Base-by-base conservation (phyloP, 257 asterid genomes). In the Sherardia arvensis region DNA sequence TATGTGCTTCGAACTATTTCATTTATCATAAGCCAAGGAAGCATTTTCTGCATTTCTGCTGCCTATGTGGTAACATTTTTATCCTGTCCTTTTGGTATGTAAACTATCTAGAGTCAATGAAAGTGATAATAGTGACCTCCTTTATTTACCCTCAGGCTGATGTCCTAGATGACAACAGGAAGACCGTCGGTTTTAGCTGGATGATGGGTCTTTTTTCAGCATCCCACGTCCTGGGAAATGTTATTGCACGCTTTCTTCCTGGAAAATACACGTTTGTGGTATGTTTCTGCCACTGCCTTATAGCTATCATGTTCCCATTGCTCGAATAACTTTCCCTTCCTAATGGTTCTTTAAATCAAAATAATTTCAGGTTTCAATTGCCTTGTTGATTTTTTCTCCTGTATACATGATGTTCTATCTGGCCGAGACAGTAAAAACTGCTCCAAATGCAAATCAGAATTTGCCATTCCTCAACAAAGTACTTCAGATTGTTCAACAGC, bases 131-230 rank as follows among this genome's bases (percentile, higher is more conserved):
- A 40, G 29, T 5, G 4, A 55, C 29, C 11, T 29, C 62, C n/a
- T n/a, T 23, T 27, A 28, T 56, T 66, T 62, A 47, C 36, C 70
- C 55, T 32, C 83, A 92, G 98, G 98, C 97, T 45, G 98, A 92
- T 78, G 87, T 92, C 56, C 63, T 82, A 30, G 95, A 85, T 3
- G 83, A 56, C 59, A 53, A 79, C 66, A 82, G 69, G 66, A 85
- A 94, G 76, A 81, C 95, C 68, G 86, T 88, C 21, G 93, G 82
- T 68, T 86, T 92, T 70, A 79, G 95, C 78, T 92, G 97, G 95
- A 82, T 88, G 59, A 88, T 90, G 1, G 98, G 98, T 54, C 81
- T 92, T 30, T 88, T 87, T 77, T 92, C 98, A 71, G 87, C 86
- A 67, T 86, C 98, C 15, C 97, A 88, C 71, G 95, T 92, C 23